Conservation (phyloP, 148 eudicot species). For the Pouteria glomerata region DNA sequence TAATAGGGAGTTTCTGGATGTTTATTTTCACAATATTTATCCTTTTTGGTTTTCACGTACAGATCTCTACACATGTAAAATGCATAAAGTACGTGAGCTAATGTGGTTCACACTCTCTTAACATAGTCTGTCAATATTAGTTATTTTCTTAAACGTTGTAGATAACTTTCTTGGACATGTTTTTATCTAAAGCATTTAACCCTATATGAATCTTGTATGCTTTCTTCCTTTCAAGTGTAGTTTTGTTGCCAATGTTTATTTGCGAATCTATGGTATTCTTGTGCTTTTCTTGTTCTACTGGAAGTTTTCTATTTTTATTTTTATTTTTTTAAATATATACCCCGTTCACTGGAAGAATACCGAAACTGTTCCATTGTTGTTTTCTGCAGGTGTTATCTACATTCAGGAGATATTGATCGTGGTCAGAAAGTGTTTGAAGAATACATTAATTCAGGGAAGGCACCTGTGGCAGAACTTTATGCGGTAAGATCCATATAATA, state of each 20-base stretch:
- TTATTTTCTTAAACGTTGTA: neutral
- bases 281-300: neutral
- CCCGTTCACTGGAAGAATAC: neutral
- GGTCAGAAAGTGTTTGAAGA: slow-evolving; percentile 60
- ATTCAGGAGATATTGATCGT: slow-evolving; percentile 61
- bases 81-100: neutral
- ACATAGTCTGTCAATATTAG: neutral
- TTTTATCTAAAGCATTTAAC: neutral
- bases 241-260: neutral
- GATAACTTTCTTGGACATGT: neutral
- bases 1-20: too few relatives aligned
- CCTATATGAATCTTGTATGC: neutral
- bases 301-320: neutral
- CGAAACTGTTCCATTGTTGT: neutral
- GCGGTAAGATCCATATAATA: slow-evolving; percentile 39
- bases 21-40: neutral
- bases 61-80: neutral
- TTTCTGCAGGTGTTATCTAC: slow-evolving; percentile 69
- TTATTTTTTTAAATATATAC: neutral
- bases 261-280: neutral
- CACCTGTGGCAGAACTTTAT: slow-evolving; percentile 47
- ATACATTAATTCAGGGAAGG: slow-evolving; percentile 48
- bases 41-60: neutral
- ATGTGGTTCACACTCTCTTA: slow-evolving; percentile 1
- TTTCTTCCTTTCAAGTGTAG: neutral